Conservation (phyloP, 140 eudicot species). For the Oenanthe javanica region DNA sequence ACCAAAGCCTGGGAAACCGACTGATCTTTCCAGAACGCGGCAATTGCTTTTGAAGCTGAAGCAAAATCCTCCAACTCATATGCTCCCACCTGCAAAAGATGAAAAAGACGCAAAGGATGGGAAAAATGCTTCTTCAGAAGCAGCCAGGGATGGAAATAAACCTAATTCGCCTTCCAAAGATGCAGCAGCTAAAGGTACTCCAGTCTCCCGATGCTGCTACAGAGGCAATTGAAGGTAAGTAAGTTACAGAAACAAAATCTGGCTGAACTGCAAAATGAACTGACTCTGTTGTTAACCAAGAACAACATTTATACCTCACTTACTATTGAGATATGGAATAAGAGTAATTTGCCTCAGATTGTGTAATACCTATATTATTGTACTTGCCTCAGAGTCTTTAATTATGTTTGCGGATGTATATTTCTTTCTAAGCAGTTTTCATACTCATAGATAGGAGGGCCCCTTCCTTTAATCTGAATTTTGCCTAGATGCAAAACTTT, state of each 20-base stretch:
- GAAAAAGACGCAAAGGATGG: slow-evolving; percentile 16
- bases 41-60: slow-evolving; percentile 58
- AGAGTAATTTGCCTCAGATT: background rate
- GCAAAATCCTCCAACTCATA: slow-evolving; percentile 67
- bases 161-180: slow-evolving; percentile 19
- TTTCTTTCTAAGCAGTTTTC: background rate
- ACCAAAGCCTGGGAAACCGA: slow-evolving; percentile 86
- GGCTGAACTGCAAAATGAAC: slow-evolving; percentile 19
- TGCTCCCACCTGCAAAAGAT: slow-evolving; percentile 46
- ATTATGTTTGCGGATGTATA: background rate
- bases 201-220: slow-evolving; percentile 20
- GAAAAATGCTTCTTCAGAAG: background rate
- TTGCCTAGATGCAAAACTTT: background rate
- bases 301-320: background rate
- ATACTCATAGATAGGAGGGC: too few species aligned
- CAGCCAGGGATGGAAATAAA: slow-evolving; percentile 14
- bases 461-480: too few species aligned
- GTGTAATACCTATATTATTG: background rate
- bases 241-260: slow-evolving; percentile 14
- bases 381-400: background rate
- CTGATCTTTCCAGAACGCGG: slow-evolving; percentile 71
- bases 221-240: slow-evolving; percentile 4
- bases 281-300: background rate
- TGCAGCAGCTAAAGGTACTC: slow-evolving; percentile 11
- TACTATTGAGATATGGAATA: background rate